Evolutionary conservation across 129 eudicot species (phyloP), one percentile per base, ranked within the genome.

Genomic region (Flaveria ramosissima): DNA sequence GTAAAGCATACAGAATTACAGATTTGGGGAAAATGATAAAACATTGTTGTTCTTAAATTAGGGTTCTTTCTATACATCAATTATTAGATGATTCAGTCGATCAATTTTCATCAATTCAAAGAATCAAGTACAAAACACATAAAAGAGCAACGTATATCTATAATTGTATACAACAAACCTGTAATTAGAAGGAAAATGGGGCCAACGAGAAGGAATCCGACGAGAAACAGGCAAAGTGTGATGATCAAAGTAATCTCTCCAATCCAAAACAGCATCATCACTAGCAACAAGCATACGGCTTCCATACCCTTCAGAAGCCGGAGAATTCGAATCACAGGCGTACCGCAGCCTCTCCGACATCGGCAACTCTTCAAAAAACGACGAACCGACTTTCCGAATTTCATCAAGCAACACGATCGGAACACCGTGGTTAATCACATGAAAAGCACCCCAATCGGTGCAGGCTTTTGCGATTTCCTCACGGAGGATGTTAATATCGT

Each of bases 241-340:
- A 72, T 94, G 97, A 76, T 94, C 97, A 80, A 87, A 91, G 48
- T 89, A 94, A 77, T 94, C 98, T 62, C 98, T 89, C 98, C 97
- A 94, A 66, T 94, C 97, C 84, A 94, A 84, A 76, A 91, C 96
- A 6, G 83, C 81, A 32, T 89, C 92, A 55, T 94, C 83, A 1
- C 85, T 68, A 0, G 82, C 87, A 1, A 89, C 96, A 24, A 94
- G 79, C 98, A 94, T 91, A 0, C 92, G 78, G 46, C 94, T 91
- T 7, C 98, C 98, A 67, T 94, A 94, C 2, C 98, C 98, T 78
- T 94, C 89, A 20, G 97, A 65, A 69, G 98, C 96, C 67, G 97
- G 83, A 0, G 88, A 71, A 76, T 41, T 81, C 9, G 93, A 43
- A 21, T 91, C 87, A 51, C 96, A 91, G 0, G 85, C 71, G 30